Evolutionary conservation across 495 filamentous ascomycete genomes (phyloP), one percentile per base, ranked within the genome.

Genomic region (Xanthoparmelia taractica): DNA sequence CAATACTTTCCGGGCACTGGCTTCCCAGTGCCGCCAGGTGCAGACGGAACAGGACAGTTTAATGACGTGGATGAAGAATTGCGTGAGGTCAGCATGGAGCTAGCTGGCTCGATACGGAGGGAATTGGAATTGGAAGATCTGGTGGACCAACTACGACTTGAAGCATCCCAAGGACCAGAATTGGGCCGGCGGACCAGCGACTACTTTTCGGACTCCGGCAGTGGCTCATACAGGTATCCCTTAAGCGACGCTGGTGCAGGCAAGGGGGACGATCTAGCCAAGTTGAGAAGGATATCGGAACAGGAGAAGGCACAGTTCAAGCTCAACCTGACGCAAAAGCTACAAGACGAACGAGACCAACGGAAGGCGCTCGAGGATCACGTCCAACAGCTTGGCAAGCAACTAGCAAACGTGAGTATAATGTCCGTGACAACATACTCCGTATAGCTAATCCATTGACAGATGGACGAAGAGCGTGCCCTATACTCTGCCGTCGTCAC

Each of bases 61-160:
- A 70, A 74, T 69, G 92, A 95, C 69, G 84, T 98, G 78, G 92
- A 97, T 78, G 89, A 91, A 68, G 94, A 98, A 78, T 75, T 98
- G 73, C 87, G 89, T 65, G 87, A 92, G 72, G 92, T 98, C 71
- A 94, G 91, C 74, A 83, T 87, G 61, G 95, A 98, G 75, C 76
- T 97, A 70, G 95, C 94, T 29, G 82, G 86, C 38, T 97, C 93
- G 36, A 97, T 98, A 68, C 84, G 88, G 63, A 85, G 94, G 66
- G 94, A 98, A 78, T 92, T 98, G 87, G 94, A 98, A 68, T 74
- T 98, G 56, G 94, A 98, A 72, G 95, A 98, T 70, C 76, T 97
- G 54, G 85, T 97, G 3, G 94, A 98, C 65, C 81, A 88, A 61
- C 74, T 95, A 68, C 91, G 96, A 73, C 75, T 83, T 40, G 92